Percentiles rank a stretch among this genome's conserved stretches.
Conservation (phyloP, 1,284 basidiomycete genomes). For the Cronartium quercuum region DNA sequence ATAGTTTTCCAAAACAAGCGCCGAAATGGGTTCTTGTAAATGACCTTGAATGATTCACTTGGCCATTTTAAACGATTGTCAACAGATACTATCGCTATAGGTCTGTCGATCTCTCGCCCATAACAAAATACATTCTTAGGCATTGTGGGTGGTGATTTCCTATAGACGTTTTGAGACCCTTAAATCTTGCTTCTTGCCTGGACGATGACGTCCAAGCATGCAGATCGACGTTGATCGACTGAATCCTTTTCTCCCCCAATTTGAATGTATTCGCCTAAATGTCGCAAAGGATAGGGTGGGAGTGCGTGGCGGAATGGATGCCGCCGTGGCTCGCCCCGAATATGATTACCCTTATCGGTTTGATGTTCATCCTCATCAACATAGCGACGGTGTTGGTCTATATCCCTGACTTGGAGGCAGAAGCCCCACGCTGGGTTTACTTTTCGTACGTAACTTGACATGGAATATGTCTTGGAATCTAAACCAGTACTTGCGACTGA, state of each 20-base stretch:
- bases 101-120: conserved; percentile 32
- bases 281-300: conserved; percentile 30
- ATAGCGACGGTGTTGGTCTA: conserved; percentile 26
- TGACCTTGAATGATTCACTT: background rate
- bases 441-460: conserved; percentile 19
- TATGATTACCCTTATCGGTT: conserved; percentile 34
- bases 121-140: conserved; percentile 25
- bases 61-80: background rate
- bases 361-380: conserved; percentile 30
- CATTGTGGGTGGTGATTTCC: conserved; percentile 5
- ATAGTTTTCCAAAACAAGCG: background rate
- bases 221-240: background rate
- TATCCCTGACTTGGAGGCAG: conserved; percentile 13
- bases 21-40: background rate
- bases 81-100: conserved; percentile 28
- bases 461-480: background rate
- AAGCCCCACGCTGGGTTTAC: conserved; percentile 26
- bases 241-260: background rate
- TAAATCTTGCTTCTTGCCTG: background rate
- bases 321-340: conserved; percentile 37
- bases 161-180: background rate
- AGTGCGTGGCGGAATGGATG: conserved; percentile 30
- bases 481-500: background rate
- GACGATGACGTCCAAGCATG: background rate
- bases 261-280: background rate